Conservation (phyloP, 2,329 filamentous ascomycete species). For the Teratosphaeria destructans region DNA sequence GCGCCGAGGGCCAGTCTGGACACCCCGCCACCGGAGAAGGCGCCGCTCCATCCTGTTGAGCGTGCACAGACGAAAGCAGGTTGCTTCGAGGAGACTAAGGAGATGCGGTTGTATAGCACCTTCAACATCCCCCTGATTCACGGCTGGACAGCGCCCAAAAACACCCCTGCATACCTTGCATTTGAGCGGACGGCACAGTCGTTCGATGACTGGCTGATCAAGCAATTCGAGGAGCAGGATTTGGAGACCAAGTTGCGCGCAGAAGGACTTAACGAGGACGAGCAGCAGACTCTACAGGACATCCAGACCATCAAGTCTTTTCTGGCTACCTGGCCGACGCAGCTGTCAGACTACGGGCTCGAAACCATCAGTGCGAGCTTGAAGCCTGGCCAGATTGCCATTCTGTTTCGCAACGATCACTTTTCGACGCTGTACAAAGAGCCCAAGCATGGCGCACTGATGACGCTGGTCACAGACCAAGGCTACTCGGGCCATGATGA, state of each 20-base stretch:
- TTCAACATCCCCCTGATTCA: constrained; percentile 86
- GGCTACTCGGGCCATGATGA: constrained; percentile 82
- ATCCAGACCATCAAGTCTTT: constrained; percentile 77
- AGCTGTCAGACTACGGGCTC: constrained; percentile 74
- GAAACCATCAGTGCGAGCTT: constrained; percentile 61
- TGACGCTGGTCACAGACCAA: constrained; percentile 83
- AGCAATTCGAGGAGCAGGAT: constrained; percentile 82
- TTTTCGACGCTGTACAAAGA: constrained; percentile 92
- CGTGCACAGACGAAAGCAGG: constrained; percentile 46
- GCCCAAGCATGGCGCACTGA: constrained; percentile 61
- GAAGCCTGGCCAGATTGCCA: constrained; percentile 68
- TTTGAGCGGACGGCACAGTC: constrained; percentile 67
- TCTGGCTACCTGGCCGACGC: constrained; percentile 68
- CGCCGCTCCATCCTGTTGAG: constrained; percentile 26
- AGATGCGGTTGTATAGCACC: constrained; percentile 84
- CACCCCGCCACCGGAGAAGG: constrained; percentile 22
- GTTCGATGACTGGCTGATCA: constrained; percentile 84
- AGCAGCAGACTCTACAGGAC: constrained; percentile 73
- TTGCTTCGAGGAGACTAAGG: constrained; percentile 73
- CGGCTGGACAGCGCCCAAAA: constrained; percentile 71
- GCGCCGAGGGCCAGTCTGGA: constrained; percentile 16
- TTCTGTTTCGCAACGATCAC: constrained; percentile 93
- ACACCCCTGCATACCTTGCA: constrained; percentile 57
- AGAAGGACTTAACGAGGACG: constrained; percentile 55
- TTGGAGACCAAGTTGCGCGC: constrained; percentile 66